Conservation (phyloP, 2,329 filamentous ascomycete genomes). For the Sporothrix curviconia region DNA sequence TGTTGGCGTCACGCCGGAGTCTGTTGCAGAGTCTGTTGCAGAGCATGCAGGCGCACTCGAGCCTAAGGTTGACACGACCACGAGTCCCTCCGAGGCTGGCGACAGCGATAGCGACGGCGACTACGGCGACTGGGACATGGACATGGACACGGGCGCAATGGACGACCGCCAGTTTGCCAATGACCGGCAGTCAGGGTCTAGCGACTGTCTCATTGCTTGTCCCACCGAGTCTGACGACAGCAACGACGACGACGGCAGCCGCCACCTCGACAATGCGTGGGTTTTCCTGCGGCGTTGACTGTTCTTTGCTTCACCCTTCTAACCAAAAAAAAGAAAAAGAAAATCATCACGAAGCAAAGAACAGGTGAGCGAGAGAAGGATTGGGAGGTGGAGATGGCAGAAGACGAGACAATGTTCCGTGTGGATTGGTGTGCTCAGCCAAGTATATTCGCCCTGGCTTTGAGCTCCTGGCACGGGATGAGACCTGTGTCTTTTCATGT, state of each 20-base stretch:
- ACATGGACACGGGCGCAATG: background rate
- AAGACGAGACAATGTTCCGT: background rate
- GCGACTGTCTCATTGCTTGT: too few relatives aligned
- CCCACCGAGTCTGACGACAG: too few relatives aligned
- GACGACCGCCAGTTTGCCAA: too few relatives aligned
- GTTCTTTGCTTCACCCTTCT: background rate
- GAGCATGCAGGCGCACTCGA: too few relatives aligned
- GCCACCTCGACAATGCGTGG: too few relatives aligned
- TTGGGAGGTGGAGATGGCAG: background rate
- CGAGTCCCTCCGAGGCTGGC: background rate
- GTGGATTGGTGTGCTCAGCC: background rate
- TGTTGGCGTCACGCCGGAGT: too few relatives aligned
- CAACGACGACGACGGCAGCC: too few relatives aligned
- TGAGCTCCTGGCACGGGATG: background rate
- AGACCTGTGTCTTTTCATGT: background rate
- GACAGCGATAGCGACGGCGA: background rate
- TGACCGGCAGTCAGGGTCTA: too few relatives aligned
- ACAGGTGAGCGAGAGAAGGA: background rate
- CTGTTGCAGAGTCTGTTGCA: too few relatives aligned
- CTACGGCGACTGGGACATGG: conserved; percentile 1
- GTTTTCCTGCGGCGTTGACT: too few relatives aligned
- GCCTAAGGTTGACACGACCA: background rate
- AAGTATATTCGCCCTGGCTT: background rate
- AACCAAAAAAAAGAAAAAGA: background rate
- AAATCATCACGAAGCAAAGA: background rate